Evolutionary conservation across 306 rosid species (phyloP), one percentile per base, ranked within the genome.

Genomic region (Hippophae gyantsensis): DNA sequence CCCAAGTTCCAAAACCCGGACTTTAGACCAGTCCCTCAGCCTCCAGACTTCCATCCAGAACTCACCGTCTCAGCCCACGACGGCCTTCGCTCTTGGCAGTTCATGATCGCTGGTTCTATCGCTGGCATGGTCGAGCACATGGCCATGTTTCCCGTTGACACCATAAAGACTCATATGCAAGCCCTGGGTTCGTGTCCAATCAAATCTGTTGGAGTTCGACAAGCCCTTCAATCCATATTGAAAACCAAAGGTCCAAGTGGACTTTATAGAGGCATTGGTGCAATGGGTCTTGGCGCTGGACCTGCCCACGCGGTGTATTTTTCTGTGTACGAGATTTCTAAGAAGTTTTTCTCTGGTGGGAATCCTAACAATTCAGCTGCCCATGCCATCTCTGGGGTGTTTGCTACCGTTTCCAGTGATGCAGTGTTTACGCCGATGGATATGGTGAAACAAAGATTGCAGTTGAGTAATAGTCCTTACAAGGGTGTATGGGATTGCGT

Each of bases 211-310:
- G 78, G 82, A 2, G 81, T 87, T 58, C 86, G 94, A 9, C 90
- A 75, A 23, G 89, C 87, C 45, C 75, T 90, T 0, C 57, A 57
- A 1, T 87, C 95, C 0, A 87, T 90, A 43, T 53, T 84, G 43
- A 78, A 79, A 56, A 63, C 85, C 0, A 95, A 90, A 47, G 97
- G 97, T 5, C 85, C 82, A 0, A 67, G 85, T 0, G 89, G 90
- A 0, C 78, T 90, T 12, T 90, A 90, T 72, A 82, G 90, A 0
- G 94, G 97, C 8, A 82, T 90, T 3, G 87, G 78, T 0, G 94
- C 97, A 12, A 90, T 90, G 95, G 94, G 85, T 38, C 88, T 90
- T 8, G 97, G 95, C 3, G 95, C 97, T 0, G 97, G 95, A 3
- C 97, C 97, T 0, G 90, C 97, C 12, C 97, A 90, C 45, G 97